Evolutionary conservation across 306 rosid species (phyloP).

Genomic region (Psophocarpus tetragonolobus): DNA sequence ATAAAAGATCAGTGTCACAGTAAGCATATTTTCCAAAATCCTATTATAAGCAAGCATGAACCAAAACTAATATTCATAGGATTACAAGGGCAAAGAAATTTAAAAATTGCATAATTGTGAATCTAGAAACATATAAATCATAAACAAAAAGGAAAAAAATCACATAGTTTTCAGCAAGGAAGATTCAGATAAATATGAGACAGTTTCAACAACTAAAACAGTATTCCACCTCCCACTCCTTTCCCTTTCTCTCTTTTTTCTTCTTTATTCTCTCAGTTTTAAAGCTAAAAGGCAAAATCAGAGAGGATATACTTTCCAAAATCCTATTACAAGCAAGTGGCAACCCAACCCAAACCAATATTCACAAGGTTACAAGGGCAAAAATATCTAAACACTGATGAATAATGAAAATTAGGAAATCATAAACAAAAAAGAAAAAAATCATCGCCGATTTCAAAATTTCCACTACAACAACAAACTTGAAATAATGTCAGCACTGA

Average conservation of each 20-base stretch:
- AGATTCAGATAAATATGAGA: neutral
- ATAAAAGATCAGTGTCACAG: neutral
- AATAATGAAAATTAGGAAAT: neutral
- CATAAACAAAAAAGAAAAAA: neutral
- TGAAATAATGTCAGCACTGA: neutral
- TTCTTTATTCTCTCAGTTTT: neutral
- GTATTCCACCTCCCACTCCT: neutral
- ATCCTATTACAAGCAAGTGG: neutral
- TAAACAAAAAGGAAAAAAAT: neutral
- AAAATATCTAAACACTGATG: neutral
- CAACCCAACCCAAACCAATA: neutral
- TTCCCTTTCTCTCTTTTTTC: neutral
- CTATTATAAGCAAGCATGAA: neutral
- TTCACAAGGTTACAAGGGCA: neutral
- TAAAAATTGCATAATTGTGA: neutral
- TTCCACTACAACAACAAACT: neutral
- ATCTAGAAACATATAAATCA: neutral
- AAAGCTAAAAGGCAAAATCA: neutral
- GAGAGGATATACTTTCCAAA: neutral
- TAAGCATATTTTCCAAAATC: neutral
- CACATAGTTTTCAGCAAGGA: neutral
- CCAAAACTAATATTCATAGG: neutral
- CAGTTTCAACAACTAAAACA: neutral
- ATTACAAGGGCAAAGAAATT: neutral
- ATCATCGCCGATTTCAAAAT: neutral